phyloP scores from a whole-genome alignment of 2,329 filamentous ascomycete species.

The Microsporum canis region DNA sequence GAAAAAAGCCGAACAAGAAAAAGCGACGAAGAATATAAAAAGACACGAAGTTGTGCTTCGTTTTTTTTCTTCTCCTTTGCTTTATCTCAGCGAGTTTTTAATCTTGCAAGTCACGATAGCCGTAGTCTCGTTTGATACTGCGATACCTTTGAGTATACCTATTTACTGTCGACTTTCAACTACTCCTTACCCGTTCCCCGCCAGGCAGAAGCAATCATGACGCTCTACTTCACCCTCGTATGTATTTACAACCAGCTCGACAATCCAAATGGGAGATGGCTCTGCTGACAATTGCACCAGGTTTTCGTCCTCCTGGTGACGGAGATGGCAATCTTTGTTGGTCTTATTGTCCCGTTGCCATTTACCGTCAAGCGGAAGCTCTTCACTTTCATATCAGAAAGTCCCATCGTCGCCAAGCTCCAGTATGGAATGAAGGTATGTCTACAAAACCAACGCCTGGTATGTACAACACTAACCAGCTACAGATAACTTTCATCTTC shows the following conservation, averaged over 20 bases:
- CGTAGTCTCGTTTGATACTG: not conserved
- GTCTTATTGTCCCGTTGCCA: conserved; percentile 63
- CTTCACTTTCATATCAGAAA: conserved; percentile 93
- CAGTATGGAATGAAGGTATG: conserved; percentile 87
- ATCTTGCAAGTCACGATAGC: not conserved
- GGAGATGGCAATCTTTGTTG: conserved; percentile 41
- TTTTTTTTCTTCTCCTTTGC: not conserved
- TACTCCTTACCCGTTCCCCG: not conserved
- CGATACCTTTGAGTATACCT: not conserved
- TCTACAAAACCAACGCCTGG: not conserved
- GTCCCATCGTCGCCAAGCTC: conserved; percentile 71
- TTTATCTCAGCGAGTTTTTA: too few relatives aligned
- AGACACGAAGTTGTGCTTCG: not conserved
- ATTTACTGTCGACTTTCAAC: not conserved
- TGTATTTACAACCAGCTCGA: conserved; percentile 21
- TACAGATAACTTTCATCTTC: conserved; percentile 90
- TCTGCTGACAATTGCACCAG: conserved; percentile 19
- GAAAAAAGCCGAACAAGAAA: not conserved
- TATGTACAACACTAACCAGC: conserved; percentile 2
- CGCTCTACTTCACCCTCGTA: conserved; percentile 58
- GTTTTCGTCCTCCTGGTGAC: conserved; percentile 40
- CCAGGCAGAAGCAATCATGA: conserved; percentile 41
- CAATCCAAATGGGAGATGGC: not conserved
- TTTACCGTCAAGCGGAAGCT: conserved; percentile 76
- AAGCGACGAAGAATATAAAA: not conserved